A percentile compares a stretch with the other conserved stretches of the same genome.
These are phyloP conservation scores for Auricularia sp. DNA, from an alignment of 768 basidiomycete species.

Conservation along the genomic window DNA sequence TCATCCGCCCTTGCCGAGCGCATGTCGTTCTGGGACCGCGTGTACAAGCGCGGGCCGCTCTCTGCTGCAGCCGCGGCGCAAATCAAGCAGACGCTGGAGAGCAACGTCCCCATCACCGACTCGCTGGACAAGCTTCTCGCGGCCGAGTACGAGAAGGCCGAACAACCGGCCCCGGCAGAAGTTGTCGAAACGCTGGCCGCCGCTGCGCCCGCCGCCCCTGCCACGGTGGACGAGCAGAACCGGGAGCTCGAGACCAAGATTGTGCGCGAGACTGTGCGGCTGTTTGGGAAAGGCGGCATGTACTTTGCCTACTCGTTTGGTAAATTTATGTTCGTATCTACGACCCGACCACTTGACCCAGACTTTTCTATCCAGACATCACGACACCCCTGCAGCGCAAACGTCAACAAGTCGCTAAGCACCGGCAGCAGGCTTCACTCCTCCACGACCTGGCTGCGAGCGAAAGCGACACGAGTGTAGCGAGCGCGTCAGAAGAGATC, in stretches of 20 bases:
- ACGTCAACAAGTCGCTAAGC: constrained; percentile 48
- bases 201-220: constrained; percentile 52
- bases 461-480: constrained; percentile 19
- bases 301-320: constrained; percentile 85
- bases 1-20: constrained; percentile 54
- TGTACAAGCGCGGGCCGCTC: constrained; percentile 30
- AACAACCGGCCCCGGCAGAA: constrained; percentile 38
- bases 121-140: constrained; percentile 5
- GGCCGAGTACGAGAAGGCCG: background rate
- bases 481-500: constrained; percentile 26
- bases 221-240: constrained; percentile 54
- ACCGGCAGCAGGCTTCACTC: constrained; percentile 45
- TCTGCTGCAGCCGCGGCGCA: constrained; percentile 10
- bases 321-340: constrained; percentile 21
- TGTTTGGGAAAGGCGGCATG: constrained; percentile 80
- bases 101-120: background rate
- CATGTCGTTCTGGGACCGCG: constrained; percentile 65
- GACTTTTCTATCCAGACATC: constrained; percentile 40
- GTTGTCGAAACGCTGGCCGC: constrained; percentile 50
- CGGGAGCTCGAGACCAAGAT: constrained; percentile 77
- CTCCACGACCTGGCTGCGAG: constrained; percentile 52
- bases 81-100: background rate
- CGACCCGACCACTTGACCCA: too few species aligned
- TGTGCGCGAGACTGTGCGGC: constrained; percentile 63
- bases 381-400: constrained; percentile 79